Conservation (phyloP, 257 asterid genomes). For the Catharanthus roseus region DNA sequence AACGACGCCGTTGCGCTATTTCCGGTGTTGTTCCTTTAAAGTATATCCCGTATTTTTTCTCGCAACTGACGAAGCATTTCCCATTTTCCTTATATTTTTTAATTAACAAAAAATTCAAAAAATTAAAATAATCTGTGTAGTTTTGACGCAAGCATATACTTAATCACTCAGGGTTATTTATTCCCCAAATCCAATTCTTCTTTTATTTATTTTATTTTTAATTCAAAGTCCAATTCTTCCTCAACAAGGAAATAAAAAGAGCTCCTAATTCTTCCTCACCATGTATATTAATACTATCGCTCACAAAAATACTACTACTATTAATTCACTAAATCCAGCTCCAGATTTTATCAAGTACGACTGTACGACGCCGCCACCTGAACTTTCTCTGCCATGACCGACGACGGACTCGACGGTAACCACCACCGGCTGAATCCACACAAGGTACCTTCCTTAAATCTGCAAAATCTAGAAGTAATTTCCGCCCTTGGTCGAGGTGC, state of each 20-base stretch:
- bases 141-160: constrained; percentile 16
- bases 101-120: not conserved
- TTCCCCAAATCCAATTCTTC: not conserved
- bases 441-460: constrained; percentile 25
- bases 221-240: constrained; percentile 9
- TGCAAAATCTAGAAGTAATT: constrained; percentile 48
- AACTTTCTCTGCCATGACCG: constrained; percentile 41
- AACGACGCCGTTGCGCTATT: too few relatives aligned
- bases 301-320: too few relatives aligned
- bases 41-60: not conserved
- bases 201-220: too few relatives aligned
- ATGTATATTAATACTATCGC: not conserved
- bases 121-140: not conserved
- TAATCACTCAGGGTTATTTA: not conserved
- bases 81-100: too few relatives aligned
- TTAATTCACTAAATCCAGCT: too few relatives aligned
- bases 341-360: too few relatives aligned
- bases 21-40: too few relatives aligned
- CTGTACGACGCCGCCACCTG: not conserved
- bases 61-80: too few relatives aligned
- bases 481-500: constrained; percentile 94
- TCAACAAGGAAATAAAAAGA: constrained; percentile 9
- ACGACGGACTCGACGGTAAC: constrained; percentile 23
- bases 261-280: not conserved
- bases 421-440: not conserved